Percentiles rank a stretch among this genome's conserved stretches.
phyloP scores from a whole-genome alignment of 495 filamentous ascomycete species.

The Glutinoglossum americanum region DNA sequence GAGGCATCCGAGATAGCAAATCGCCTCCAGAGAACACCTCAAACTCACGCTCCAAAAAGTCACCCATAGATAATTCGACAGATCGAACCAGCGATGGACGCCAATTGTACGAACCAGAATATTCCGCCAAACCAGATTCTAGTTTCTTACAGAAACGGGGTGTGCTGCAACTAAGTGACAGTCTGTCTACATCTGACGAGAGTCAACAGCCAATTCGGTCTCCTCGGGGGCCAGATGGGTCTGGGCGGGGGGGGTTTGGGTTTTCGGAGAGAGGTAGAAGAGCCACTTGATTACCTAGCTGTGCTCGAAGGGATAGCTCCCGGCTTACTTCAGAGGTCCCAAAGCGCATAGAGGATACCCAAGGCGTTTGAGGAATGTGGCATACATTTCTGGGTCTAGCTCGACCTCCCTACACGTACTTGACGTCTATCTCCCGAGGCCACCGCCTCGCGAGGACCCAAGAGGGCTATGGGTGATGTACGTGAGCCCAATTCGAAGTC shows the following conservation, averaged over 20 bases:
- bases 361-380: not conserved
- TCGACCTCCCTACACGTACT: constrained; percentile 2
- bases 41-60: not conserved
- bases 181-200: constrained; percentile 17
- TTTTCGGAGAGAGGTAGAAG: constrained; percentile 27
- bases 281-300: not conserved
- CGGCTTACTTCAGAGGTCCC: not conserved
- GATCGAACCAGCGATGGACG: constrained; percentile 8
- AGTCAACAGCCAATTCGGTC: constrained; percentile 36
- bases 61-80: not conserved
- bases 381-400: not conserved
- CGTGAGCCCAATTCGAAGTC: not conserved
- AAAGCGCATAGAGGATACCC: not conserved
- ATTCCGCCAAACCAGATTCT: constrained; percentile 35
- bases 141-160: constrained; percentile 31
- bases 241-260: constrained; percentile 52
- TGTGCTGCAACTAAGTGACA: constrained; percentile 18
- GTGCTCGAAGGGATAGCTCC: not conserved
- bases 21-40: not conserved
- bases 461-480: constrained; percentile 1
- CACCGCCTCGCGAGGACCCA: not conserved
- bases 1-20: constrained; percentile 1
- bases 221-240: constrained; percentile 56
- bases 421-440: not conserved
- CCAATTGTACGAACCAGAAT: constrained; percentile 56